These are phyloP conservation scores for Crithidia thermophila DNA, from an alignment of 208 protist genomes.

Conservation along the genomic window DNA sequence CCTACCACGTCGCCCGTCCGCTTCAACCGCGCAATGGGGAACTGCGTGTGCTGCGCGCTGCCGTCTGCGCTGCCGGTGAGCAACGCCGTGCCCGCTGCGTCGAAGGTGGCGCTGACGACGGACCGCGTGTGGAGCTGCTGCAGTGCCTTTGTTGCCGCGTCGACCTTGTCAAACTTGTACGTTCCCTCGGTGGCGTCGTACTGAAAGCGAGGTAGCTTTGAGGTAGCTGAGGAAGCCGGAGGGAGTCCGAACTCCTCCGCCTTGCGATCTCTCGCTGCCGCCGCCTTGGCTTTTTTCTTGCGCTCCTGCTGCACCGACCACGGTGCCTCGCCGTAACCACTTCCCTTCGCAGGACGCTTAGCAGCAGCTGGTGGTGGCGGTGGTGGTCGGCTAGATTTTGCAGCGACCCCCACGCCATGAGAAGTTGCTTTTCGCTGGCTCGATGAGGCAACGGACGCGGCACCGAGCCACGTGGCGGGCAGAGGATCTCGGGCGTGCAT, in stretches of 20 bases:
- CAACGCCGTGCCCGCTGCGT: constrained; percentile 46
- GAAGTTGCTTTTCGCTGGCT: not conserved
- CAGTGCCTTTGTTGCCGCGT: constrained; percentile 16
- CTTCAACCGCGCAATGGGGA: constrained; percentile 41
- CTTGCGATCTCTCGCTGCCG: constrained; percentile 37
- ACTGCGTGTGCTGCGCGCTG: constrained; percentile 42
- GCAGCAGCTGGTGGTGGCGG: no score
- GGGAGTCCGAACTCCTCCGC: constrained; percentile 39
- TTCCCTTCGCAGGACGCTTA: constrained; percentile 48
- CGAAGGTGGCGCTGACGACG: constrained; percentile 40
- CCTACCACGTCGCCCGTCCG: constrained; percentile 44
- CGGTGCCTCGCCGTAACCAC: constrained; percentile 64
- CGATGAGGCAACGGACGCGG: no score
- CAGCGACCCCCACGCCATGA: no score
- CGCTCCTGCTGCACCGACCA: constrained; percentile 70
- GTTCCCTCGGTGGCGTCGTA: not conserved
- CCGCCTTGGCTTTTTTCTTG: constrained; percentile 11
- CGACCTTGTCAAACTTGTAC: not conserved
- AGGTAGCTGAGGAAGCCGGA: not conserved
- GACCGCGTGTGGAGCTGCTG: constrained; percentile 18
- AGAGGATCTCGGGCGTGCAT: constrained; percentile 69
- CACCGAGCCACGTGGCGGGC: constrained; percentile 40
- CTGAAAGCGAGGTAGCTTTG: not conserved
- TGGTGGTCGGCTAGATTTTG: no score
- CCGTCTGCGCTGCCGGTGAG: constrained; percentile 53